Percentiles rank a stretch among this genome's conserved stretches.
Conservation (phyloP, 2,329 filamentous ascomycete species). For the Metarhizium sp. region DNA sequence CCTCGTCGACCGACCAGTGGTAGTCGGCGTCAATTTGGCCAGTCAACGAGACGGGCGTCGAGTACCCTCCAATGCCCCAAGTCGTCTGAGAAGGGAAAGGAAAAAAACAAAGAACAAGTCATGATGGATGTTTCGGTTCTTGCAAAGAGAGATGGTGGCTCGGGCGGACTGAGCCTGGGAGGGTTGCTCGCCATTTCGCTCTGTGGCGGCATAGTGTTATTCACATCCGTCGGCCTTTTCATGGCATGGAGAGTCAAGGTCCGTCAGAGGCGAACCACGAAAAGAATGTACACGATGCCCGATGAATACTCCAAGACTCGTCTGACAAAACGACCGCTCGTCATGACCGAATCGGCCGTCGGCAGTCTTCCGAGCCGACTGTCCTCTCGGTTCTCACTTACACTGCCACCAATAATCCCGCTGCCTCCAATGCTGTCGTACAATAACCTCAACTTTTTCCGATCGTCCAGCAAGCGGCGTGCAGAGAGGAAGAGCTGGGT, state of each 20-base stretch:
- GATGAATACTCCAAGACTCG: constrained; percentile 17
- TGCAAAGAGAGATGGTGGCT: constrained; percentile 1
- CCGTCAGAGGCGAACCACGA: constrained; percentile 11
- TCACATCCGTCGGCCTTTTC: constrained; percentile 31
- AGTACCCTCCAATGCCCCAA: neutral
- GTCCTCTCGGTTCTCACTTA: constrained; percentile 21
- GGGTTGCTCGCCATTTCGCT: constrained; percentile 37
- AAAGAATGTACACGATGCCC: constrained; percentile 19
- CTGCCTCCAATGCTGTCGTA: constrained; percentile 24
- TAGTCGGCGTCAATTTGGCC: neutral
- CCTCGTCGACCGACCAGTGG: neutral
- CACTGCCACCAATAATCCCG: constrained; percentile 15
- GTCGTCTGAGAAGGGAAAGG: neutral
- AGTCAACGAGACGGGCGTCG: neutral
- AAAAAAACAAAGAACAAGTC: neutral
- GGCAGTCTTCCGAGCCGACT: constrained; percentile 12
- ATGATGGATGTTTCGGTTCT: constrained; percentile 1
- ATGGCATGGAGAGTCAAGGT: constrained; percentile 27
- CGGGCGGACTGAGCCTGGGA: constrained; percentile 21
- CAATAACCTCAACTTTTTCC: constrained; percentile 19
- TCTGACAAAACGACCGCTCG: constrained; percentile 21
- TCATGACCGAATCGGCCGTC: constrained; percentile 7
- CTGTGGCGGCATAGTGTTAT: constrained; percentile 36
- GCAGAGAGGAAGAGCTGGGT: constrained; percentile 1
- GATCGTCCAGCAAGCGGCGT: constrained; percentile 9